Percentiles rank a stretch among this genome's conserved stretches.
Conservation (phyloP, 495 filamentous ascomycete species). For the Penicillium alfredii region DNA sequence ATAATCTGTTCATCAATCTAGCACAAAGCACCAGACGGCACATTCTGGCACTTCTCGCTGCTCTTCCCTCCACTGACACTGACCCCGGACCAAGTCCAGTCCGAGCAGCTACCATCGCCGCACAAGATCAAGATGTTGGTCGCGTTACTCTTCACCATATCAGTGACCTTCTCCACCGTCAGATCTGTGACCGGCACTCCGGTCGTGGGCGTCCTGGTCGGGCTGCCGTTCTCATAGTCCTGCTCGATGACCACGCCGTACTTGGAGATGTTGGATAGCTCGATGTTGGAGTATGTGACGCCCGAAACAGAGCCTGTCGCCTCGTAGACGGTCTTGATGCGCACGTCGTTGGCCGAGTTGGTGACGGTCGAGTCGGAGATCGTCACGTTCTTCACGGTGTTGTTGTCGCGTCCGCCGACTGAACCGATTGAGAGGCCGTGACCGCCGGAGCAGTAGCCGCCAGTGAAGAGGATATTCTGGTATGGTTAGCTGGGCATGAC, state of each 20-base stretch:
- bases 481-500: not conserved
- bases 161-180: conserved; percentile 47
- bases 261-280: conserved; percentile 49
- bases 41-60: conserved; percentile 36
- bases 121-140: conserved; percentile 51
- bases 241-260: conserved; percentile 66
- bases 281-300: conserved; percentile 57
- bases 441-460: conserved; percentile 52
- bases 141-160: conserved; percentile 40
- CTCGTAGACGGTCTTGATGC: conserved; percentile 58
- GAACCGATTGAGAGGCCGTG: conserved; percentile 68
- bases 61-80: conserved; percentile 43
- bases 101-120: conserved; percentile 35
- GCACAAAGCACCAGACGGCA: conserved; percentile 39
- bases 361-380: conserved; percentile 47
- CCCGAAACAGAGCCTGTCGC: conserved; percentile 51
- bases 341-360: conserved; percentile 53
- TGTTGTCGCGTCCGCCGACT: conserved; percentile 56
- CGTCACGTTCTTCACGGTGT: conserved; percentile 52
- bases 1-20: conserved; percentile 19
- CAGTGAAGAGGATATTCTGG: conserved; percentile 49
- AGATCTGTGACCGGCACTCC: conserved; percentile 58
- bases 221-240: conserved; percentile 60
- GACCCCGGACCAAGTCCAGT: conserved; percentile 47
- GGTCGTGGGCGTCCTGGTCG: conserved; percentile 53